These are phyloP conservation scores for Asterionellopsis glacialis DNA, from an alignment of 108 stramenopile species.

Conservation along the genomic window DNA sequence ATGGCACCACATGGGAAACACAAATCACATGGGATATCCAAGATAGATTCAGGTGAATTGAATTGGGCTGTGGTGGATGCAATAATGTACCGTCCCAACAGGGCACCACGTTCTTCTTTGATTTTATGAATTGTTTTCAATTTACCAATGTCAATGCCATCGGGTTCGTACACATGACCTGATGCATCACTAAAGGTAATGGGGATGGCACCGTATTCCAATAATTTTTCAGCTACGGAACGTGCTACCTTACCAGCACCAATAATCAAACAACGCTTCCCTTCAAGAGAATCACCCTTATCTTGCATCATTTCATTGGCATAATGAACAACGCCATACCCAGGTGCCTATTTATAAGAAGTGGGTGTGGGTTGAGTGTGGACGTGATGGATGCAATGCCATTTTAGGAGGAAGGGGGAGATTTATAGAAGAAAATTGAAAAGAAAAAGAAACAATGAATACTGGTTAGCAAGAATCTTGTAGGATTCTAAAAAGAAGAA, in stretches of 20 bases:
- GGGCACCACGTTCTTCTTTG: slow-evolving; percentile 92
- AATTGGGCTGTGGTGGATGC: slow-evolving; percentile 84
- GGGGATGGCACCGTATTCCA: slow-evolving; percentile 93
- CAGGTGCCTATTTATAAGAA: slow-evolving; percentile 76
- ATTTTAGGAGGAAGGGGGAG: background rate
- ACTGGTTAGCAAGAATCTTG: background rate
- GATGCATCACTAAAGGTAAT: slow-evolving; percentile 90
- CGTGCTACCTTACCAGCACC: slow-evolving; percentile 95
- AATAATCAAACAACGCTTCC: slow-evolving; percentile 90
- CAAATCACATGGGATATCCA: slow-evolving; percentile 89
- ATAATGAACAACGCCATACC: slow-evolving; percentile 90
- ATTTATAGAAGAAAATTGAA: background rate
- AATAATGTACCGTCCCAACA: slow-evolving; percentile 87
- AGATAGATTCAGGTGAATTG: slow-evolving; percentile 72
- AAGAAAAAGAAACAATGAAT: background rate
- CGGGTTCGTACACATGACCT: slow-evolving; percentile 94
- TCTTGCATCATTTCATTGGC: slow-evolving; percentile 86
- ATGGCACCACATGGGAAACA: slow-evolving; percentile 88
- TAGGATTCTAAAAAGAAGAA: background rate
- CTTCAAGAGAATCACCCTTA: slow-evolving; percentile 83
- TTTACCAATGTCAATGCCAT: slow-evolving; percentile 87
- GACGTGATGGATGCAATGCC: slow-evolving; percentile 3
- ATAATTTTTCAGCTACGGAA: slow-evolving; percentile 82
- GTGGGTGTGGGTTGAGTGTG: slow-evolving; percentile 1
- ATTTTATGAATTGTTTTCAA: slow-evolving; percentile 87